Evolutionary conservation across 2,329 filamentous ascomycete species (phyloP).

Genomic region (Aspergillus fumigatiaffinis): DNA sequence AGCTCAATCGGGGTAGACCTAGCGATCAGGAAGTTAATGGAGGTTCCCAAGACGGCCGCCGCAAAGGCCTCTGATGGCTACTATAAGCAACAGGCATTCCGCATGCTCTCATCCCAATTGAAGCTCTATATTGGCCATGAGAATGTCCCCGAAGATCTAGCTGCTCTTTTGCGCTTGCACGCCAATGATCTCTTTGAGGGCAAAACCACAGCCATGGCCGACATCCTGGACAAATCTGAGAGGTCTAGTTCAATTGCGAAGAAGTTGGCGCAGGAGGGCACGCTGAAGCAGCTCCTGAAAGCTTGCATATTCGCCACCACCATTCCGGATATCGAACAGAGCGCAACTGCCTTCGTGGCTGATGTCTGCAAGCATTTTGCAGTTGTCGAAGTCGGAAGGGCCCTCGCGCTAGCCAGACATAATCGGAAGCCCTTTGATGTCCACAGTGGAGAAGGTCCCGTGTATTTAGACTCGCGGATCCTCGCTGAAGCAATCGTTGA

Average conservation of each 20-base stretch:
- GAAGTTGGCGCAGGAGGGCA: constrained; percentile 76
- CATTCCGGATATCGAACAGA: constrained; percentile 71
- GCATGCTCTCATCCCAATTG: constrained; percentile 80
- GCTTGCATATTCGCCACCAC: constrained; percentile 83
- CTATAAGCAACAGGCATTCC: constrained; percentile 91
- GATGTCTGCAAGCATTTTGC: constrained; percentile 88
- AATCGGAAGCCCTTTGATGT: constrained; percentile 77
- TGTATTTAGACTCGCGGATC: constrained; percentile 81
- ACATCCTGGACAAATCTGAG: constrained; percentile 69
- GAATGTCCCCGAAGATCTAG: constrained; percentile 82
- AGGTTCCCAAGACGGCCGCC: constrained; percentile 62
- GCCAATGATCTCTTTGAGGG: constrained; percentile 76
- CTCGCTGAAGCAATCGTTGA: constrained; percentile 88
- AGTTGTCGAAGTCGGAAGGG: constrained; percentile 80
- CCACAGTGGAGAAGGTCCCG: constrained; percentile 76
- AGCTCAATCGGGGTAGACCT: constrained; percentile 81
- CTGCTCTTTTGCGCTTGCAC: constrained; percentile 78
- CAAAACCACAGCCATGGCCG: constrained; percentile 67
- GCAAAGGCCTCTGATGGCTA: constrained; percentile 67
- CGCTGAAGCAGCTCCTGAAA: constrained; percentile 81
- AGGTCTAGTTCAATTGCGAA: constrained; percentile 80
- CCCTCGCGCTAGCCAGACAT: constrained; percentile 77
- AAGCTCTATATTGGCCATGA: constrained; percentile 89
- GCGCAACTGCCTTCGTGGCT: constrained; percentile 69
- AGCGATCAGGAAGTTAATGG: constrained; percentile 82